Percentiles rank a stretch among this genome's conserved stretches.
Evolutionary conservation across 495 filamentous ascomycete genomes (phyloP).

Genomic region (Chaetomium fimeti): DNA sequence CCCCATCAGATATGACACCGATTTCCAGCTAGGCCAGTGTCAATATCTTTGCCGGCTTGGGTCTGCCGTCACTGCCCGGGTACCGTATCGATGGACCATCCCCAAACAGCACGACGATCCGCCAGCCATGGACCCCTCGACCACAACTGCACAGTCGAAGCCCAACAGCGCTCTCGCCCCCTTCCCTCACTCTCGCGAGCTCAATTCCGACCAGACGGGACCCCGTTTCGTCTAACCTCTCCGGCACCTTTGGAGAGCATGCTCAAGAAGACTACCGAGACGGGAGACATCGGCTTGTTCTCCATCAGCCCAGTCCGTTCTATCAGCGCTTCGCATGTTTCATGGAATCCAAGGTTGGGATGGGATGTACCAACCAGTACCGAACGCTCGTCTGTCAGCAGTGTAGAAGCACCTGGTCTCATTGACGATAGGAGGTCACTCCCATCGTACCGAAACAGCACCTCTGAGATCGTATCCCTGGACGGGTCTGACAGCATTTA

Average conservation of each 20-base stretch:
- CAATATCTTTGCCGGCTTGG: neutral
- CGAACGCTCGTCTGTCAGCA: neutral
- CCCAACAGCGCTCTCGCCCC: conserved; percentile 11
- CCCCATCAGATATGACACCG: neutral
- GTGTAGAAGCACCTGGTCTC: conserved; percentile 13
- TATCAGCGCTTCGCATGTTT: conserved; percentile 29
- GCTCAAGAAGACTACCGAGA: conserved; percentile 69
- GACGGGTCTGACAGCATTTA: conserved; percentile 44
- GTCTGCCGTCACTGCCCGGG: neutral
- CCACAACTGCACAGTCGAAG: conserved; percentile 37
- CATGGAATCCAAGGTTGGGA: conserved; percentile 17
- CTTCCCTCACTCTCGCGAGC: conserved; percentile 16
- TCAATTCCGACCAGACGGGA: conserved; percentile 41
- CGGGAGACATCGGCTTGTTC: conserved; percentile 64
- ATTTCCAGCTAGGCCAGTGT: neutral
- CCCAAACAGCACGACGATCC: conserved; percentile 39
- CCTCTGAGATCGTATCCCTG: conserved; percentile 50
- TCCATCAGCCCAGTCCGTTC: conserved; percentile 53
- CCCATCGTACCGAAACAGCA: conserved; percentile 45
- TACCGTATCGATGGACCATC: conserved; percentile 37
- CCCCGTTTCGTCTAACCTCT: conserved; percentile 39
- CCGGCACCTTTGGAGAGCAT: conserved; percentile 57
- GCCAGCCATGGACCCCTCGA: conserved; percentile 45
- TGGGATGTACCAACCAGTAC: conserved; percentile 10
- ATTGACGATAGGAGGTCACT: conserved; percentile 37